These are phyloP conservation scores for Talaromyces sp. DNA, from an alignment of 2,329 filamentous ascomycete species.

Conservation along the genomic window DNA sequence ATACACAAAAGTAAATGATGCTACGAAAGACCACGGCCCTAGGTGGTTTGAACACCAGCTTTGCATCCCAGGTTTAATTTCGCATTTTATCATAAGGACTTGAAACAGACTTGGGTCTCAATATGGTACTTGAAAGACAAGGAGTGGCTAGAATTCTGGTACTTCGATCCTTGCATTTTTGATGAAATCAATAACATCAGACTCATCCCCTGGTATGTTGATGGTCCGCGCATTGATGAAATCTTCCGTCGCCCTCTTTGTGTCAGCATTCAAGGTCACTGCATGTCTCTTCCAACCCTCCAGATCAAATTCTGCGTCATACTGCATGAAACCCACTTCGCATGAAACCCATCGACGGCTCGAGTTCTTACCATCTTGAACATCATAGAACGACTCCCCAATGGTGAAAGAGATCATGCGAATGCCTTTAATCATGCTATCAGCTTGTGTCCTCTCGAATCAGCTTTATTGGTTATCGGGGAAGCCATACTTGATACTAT, in stretches of 20 bases:
- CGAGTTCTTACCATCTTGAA: not conserved
- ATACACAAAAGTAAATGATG: too few species aligned
- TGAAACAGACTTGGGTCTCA: too few species aligned
- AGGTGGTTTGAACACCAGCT: too few species aligned
- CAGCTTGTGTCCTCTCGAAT: not conserved
- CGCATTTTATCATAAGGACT: too few species aligned
- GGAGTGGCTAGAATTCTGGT: too few species aligned
- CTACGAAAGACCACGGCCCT: too few species aligned
- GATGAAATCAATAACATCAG: too few species aligned
- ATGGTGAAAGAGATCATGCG: not conserved
- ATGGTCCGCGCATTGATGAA: not conserved
- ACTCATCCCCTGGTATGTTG: not conserved
- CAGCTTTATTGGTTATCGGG: not conserved
- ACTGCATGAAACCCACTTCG: not conserved
- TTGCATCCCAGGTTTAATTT: too few species aligned
- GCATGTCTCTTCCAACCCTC: not conserved
- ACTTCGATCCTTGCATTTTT: too few species aligned
- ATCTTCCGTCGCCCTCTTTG: not conserved
- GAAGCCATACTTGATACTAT: not conserved
- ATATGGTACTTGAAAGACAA: too few species aligned
- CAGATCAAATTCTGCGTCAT: not conserved
- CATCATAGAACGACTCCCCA: not conserved
- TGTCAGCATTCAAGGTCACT: not conserved
- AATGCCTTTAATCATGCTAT: not conserved
- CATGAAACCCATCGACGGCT: not conserved